Percentiles rank a stretch among this genome's conserved stretches.
Conservation (phyloP, 176 grass and related monocot genomes). For the Alopecurus myosuroides region DNA sequence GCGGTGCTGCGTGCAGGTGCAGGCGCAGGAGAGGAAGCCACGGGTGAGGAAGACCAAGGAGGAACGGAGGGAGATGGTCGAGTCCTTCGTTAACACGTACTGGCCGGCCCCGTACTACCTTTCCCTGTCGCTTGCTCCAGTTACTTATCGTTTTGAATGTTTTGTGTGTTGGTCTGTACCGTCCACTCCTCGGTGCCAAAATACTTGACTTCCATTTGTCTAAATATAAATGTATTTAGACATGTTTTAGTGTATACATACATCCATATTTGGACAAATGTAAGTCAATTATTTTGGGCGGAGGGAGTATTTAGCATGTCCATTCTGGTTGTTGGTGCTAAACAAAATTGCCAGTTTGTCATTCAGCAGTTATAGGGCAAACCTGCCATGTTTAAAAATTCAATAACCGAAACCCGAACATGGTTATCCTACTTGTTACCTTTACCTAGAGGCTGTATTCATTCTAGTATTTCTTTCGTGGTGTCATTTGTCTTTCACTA, state of each 20-base stretch:
- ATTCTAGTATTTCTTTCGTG: no score
- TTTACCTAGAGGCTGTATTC: neutral
- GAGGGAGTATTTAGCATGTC: neutral
- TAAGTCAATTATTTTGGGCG: no score
- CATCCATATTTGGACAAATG: no score
- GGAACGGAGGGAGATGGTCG: constrained; percentile 86
- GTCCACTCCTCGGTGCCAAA: no score
- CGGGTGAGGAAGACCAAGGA: constrained; percentile 83
- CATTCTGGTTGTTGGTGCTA: neutral
- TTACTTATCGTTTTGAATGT: neutral
- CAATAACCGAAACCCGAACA: neutral
- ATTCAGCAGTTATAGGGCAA: neutral
- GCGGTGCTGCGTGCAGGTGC: constrained; percentile 27
- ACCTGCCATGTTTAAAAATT: neutral
- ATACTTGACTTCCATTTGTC: no score
- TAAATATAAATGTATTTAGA: no score
- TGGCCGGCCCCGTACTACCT: neutral
- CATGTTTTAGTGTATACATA: no score
- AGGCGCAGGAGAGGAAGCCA: constrained; percentile 61
- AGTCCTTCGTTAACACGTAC: constrained; percentile 78
- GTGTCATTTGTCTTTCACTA: neutral
- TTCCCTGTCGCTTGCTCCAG: neutral
- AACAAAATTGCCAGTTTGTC: neutral
- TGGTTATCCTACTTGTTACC: neutral
- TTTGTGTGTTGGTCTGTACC: neutral